These are phyloP conservation scores for Lepiota venenata DNA, from an alignment of 768 basidiomycete species.

Conservation along the genomic window DNA sequence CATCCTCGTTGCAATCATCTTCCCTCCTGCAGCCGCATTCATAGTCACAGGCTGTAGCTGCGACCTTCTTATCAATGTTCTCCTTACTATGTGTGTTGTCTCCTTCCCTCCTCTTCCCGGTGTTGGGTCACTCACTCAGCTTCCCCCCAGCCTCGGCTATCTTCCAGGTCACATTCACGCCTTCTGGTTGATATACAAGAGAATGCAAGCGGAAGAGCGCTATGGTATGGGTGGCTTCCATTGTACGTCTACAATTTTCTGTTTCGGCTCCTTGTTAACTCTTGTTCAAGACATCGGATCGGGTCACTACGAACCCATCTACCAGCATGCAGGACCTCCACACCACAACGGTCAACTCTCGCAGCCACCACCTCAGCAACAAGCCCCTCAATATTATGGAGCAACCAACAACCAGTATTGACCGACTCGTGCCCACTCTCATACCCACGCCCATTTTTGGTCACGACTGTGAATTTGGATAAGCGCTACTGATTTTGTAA, in stretches of 20 bases:
- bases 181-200: slow-evolving; percentile 89
- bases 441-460: background rate
- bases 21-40: slow-evolving; percentile 77
- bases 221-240: slow-evolving; percentile 76
- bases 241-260: slow-evolving; percentile 47
- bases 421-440: background rate
- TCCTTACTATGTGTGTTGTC: slow-evolving; percentile 63
- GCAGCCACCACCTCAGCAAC: slow-evolving; percentile 15
- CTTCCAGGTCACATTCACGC: slow-evolving; percentile 74
- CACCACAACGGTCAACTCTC: slow-evolving; percentile 3
- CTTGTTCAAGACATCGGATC: slow-evolving; percentile 33
- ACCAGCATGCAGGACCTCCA: slow-evolving; percentile 22
- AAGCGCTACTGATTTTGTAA: no score
- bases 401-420: slow-evolving; percentile 29
- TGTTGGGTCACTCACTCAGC: background rate
- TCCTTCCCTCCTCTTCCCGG: background rate
- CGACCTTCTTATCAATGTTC: slow-evolving; percentile 83
- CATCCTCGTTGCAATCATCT: slow-evolving; percentile 77
- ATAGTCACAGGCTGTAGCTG: slow-evolving; percentile 83
- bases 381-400: slow-evolving; percentile 37
- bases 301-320: slow-evolving; percentile 38
- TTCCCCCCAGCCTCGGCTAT: slow-evolving; percentile 60
- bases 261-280: background rate
- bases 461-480: no score
- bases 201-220: slow-evolving; percentile 82